These are phyloP conservation scores for Chloromonas sp. DNA, from an alignment of 163 green algal species.

Conservation along the genomic window DNA sequence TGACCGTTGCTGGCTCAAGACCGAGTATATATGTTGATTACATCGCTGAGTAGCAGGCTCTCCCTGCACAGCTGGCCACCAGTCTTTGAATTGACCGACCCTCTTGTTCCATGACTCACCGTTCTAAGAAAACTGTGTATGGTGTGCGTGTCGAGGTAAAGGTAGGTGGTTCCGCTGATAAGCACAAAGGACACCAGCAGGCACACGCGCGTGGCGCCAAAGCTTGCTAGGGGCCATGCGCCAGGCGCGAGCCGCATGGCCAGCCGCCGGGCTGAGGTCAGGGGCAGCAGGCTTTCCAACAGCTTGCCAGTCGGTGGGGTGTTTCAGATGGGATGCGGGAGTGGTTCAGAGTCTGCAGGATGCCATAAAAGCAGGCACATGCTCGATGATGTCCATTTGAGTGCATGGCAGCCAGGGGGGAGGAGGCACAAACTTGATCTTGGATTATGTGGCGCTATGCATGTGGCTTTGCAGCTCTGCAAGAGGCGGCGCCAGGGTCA, in stretches of 20 bases:
- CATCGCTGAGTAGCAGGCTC: not conserved
- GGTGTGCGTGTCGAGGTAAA: slow-evolving; percentile 3
- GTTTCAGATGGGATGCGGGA: too few relatives aligned
- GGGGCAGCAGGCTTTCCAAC: too few relatives aligned
- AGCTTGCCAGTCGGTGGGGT: too few relatives aligned
- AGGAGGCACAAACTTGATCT: too few relatives aligned
- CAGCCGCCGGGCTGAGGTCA: not conserved
- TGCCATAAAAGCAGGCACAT: too few relatives aligned
- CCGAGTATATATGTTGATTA: not conserved
- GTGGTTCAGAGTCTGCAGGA: too few relatives aligned
- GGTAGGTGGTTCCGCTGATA: not conserved
- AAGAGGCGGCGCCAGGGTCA: too few relatives aligned
- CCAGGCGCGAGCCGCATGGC: not conserved
- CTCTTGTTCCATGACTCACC: not conserved
- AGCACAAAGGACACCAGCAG: slow-evolving; percentile 7
- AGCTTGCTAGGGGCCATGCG: not conserved
- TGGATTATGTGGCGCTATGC: too few relatives aligned
- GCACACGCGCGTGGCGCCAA: not conserved
- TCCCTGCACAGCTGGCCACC: not conserved
- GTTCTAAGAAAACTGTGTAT: not conserved
- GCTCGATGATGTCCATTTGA: too few relatives aligned
- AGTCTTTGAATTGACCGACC: not conserved
- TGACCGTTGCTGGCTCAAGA: not conserved
- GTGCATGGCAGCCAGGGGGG: too few relatives aligned
- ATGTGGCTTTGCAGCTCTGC: too few relatives aligned